phyloP scores from a whole-genome alignment of 192 early-diverging fungal genomes.

The Spizellomyces sp. region DNA sequence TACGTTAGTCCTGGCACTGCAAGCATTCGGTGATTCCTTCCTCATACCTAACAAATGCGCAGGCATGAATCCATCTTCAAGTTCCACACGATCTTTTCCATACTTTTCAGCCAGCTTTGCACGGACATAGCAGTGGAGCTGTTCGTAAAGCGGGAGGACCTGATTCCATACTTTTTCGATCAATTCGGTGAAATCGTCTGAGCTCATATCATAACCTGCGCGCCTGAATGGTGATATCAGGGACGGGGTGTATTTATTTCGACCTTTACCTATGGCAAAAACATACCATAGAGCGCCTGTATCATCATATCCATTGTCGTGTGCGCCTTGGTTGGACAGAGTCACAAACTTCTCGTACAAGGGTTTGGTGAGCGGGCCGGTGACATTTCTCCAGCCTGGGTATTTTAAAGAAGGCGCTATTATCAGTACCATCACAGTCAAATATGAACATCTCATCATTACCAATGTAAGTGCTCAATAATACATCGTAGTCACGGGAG shows the following conservation, averaged over 20 bases:
- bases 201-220: conserved; percentile 31
- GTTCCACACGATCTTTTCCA: conserved; percentile 12
- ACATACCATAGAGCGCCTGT: conserved; percentile 27
- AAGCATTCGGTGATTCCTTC: conserved; percentile 8
- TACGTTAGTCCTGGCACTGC: too few relatives aligned
- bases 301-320: conserved; percentile 25
- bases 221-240: background rate
- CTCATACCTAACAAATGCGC: conserved; percentile 41
- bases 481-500: conserved; percentile 29
- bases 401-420: too few relatives aligned
- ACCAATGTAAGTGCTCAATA: conserved; percentile 22
- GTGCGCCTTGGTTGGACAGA: conserved; percentile 33
- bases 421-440: too few relatives aligned
- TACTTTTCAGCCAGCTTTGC: conserved; percentile 26
- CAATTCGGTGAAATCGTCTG: conserved; percentile 27
- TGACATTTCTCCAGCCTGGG: conserved; percentile 33
- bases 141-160: conserved; percentile 35
- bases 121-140: conserved; percentile 37
- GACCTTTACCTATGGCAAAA: too few relatives aligned
- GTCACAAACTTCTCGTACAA: conserved; percentile 27
- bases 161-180: conserved; percentile 21
- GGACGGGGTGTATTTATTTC: too few relatives aligned
- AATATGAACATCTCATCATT: too few relatives aligned
- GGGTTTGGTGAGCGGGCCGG: conserved; percentile 10
- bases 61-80: conserved; percentile 28